phyloP scores from a whole-genome alignment of 1,139 yeast genomes.

The Yamadazyma sp. region DNA sequence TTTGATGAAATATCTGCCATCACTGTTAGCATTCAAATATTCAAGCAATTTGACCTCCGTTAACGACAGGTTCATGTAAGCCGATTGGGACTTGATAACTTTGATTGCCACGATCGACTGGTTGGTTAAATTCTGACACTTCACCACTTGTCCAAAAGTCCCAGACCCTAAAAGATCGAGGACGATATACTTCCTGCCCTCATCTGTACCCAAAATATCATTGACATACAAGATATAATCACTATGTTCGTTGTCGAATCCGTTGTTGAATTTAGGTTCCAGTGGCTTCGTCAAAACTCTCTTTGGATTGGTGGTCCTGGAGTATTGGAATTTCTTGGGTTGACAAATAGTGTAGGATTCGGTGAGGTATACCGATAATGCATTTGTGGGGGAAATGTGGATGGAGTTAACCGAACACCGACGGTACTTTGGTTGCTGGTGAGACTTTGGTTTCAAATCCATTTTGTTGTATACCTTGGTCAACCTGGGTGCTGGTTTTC shows the following conservation, averaged over 20 bases:
- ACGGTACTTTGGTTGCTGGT: slow-evolving; percentile 72
- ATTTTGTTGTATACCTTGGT: slow-evolving; percentile 37
- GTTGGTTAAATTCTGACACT: slow-evolving; percentile 87
- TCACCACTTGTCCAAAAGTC: slow-evolving; percentile 97
- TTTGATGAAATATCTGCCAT: slow-evolving; percentile 72
- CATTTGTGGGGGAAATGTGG: slow-evolving; percentile 82
- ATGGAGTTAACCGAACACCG: slow-evolving; percentile 78
- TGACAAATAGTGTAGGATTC: slow-evolving; percentile 86
- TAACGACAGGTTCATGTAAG: slow-evolving; percentile 86
- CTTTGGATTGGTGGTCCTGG: slow-evolving; percentile 83
- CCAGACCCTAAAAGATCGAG: slow-evolving; percentile 93
- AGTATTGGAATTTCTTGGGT: slow-evolving; percentile 77
- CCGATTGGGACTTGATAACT: slow-evolving; percentile 90
- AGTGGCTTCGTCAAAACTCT: slow-evolving; percentile 91
- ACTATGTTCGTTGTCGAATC: slow-evolving; percentile 83
- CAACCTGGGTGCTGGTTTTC: slow-evolving; percentile 42
- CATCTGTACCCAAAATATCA: slow-evolving; percentile 87
- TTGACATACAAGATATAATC: slow-evolving; percentile 93
- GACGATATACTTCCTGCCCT: slow-evolving; percentile 83
- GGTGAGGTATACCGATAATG: slow-evolving; percentile 74
- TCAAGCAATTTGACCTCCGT: slow-evolving; percentile 89
- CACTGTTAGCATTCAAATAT: slow-evolving; percentile 70
- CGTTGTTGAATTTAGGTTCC: slow-evolving; percentile 79
- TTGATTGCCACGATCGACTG: slow-evolving; percentile 93
- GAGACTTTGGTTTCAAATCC: slow-evolving; percentile 65